Evolutionary conservation across 1,284 basidiomycete genomes (phyloP).

Genomic region (Stygiomarasmius scandens): DNA sequence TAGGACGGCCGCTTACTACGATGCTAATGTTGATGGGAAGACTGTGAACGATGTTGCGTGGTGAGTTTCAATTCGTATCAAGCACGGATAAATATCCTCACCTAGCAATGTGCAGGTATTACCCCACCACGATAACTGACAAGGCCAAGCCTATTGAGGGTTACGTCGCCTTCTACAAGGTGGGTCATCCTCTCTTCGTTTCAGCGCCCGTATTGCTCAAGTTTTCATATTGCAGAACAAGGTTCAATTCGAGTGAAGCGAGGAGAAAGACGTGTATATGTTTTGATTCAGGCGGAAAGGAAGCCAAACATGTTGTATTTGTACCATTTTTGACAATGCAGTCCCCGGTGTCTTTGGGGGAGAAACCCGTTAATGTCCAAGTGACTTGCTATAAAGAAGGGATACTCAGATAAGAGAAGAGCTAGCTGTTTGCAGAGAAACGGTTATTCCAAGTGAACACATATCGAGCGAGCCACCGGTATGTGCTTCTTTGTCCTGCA

Average conservation of each 20-base stretch:
- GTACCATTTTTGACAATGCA: too few species aligned
- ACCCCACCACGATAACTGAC: constrained; percentile 48
- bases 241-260: constrained; percentile 7
- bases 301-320: too few species aligned
- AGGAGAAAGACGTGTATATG: too few species aligned
- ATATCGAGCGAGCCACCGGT: too few species aligned
- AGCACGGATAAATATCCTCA: background rate
- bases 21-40: constrained; percentile 50
- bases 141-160: constrained; percentile 58
- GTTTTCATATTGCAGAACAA: background rate
- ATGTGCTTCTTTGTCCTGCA: too few species aligned
- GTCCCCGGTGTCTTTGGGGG: too few species aligned
- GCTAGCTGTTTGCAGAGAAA: too few species aligned
- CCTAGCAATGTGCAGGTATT: constrained; percentile 50
- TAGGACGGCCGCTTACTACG: constrained; percentile 66
- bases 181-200: constrained; percentile 20
- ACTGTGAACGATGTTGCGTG: constrained; percentile 61
- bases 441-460: too few species aligned
- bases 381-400: too few species aligned
- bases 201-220: background rate
- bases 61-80: constrained; percentile 35
- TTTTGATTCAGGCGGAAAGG: too few species aligned
- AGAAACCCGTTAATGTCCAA: too few species aligned
- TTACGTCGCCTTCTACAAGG: constrained; percentile 72
- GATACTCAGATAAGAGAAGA: too few species aligned